Conservation (phyloP, 1,139 yeast genomes). For the Lodderomyces beijingensis region DNA sequence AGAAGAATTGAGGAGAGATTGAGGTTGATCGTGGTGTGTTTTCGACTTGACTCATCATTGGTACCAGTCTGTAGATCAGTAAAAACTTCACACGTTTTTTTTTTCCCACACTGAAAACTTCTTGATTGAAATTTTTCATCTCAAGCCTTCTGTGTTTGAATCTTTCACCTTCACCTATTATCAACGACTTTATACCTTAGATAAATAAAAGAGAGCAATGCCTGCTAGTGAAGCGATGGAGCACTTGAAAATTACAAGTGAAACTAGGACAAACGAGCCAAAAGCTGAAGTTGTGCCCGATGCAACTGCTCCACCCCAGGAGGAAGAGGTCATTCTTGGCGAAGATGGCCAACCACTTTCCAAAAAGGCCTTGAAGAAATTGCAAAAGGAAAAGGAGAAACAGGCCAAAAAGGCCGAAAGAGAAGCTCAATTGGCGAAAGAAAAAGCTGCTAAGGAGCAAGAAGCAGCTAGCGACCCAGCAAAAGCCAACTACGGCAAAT, state of each 20-base stretch:
- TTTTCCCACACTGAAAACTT: no score
- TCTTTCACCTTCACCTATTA: no score
- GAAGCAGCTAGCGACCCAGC: slow-evolving; percentile 74
- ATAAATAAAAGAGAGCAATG: no score
- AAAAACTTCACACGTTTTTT: no score
- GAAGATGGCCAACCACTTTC: slow-evolving; percentile 94
- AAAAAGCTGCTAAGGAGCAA: slow-evolving; percentile 79
- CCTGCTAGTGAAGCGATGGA: slow-evolving; percentile 13
- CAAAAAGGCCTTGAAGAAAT: slow-evolving; percentile 90
- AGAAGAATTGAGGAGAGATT: slow-evolving; percentile 10
- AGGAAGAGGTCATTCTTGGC: slow-evolving; percentile 44
- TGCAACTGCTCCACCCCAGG: slow-evolving; percentile 12
- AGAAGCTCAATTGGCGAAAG: slow-evolving; percentile 84
- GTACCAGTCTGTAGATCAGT: no score
- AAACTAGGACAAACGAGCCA: slow-evolving; percentile 8
- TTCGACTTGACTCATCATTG: no score
- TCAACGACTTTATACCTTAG: no score
- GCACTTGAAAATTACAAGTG: slow-evolving; percentile 12
- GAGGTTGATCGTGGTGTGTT: no score
- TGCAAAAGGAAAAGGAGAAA: slow-evolving; percentile 90
- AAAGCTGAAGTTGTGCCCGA: no score
- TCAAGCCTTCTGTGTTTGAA: no score
- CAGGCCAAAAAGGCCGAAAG: slow-evolving; percentile 90
- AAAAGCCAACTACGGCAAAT: slow-evolving; percentile 81
- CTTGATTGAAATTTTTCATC: no score